phyloP scores from a whole-genome alignment of 139 green algal genomes.

The Monoraphidium neglectum region DNA sequence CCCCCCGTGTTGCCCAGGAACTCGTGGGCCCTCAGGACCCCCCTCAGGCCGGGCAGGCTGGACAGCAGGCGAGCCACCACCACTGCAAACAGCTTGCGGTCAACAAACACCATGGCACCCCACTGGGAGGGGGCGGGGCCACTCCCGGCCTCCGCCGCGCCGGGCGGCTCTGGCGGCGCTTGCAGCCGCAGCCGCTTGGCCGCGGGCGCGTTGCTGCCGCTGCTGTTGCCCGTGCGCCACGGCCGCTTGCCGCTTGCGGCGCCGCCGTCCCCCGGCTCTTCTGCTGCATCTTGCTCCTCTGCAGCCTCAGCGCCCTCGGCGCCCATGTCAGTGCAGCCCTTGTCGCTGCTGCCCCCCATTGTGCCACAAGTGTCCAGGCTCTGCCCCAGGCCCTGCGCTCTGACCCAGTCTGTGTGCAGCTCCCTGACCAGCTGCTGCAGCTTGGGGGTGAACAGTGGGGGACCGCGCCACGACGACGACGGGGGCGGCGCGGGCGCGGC shows the following conservation, averaged over 20 bases:
- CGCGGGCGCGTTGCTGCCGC: too few species aligned
- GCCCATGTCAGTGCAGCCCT: too few species aligned
- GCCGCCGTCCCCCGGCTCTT: too few species aligned
- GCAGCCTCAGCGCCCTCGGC: neutral
- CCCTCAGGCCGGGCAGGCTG: slow-evolving; percentile 8
- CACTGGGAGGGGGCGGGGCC: neutral
- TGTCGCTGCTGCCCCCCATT: too few species aligned
- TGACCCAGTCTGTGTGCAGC: neutral
- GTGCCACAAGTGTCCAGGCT: too few species aligned
- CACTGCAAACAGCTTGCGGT: slow-evolving; percentile 23
- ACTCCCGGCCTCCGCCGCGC: too few species aligned
- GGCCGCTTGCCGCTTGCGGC: too few species aligned
- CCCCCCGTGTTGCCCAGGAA: slow-evolving; percentile 16
- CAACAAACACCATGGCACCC: slow-evolving; percentile 29
- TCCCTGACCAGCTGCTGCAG: slow-evolving; percentile 2
- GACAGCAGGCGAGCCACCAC: slow-evolving; percentile 20
- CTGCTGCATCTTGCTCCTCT: neutral
- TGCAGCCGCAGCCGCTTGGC: too few species aligned
- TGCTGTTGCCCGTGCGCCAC: too few species aligned
- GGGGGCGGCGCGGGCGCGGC: too few species aligned
- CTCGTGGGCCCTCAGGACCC: slow-evolving; percentile 5
- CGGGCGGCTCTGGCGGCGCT: too few species aligned
- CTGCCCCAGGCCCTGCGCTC: too few species aligned
- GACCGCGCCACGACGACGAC: slow-evolving; percentile 1
- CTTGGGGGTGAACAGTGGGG: slow-evolving; percentile 21